Evolutionary conservation across 495 filamentous ascomycete genomes (phyloP).

Genomic region (Aspergillus leporis): DNA sequence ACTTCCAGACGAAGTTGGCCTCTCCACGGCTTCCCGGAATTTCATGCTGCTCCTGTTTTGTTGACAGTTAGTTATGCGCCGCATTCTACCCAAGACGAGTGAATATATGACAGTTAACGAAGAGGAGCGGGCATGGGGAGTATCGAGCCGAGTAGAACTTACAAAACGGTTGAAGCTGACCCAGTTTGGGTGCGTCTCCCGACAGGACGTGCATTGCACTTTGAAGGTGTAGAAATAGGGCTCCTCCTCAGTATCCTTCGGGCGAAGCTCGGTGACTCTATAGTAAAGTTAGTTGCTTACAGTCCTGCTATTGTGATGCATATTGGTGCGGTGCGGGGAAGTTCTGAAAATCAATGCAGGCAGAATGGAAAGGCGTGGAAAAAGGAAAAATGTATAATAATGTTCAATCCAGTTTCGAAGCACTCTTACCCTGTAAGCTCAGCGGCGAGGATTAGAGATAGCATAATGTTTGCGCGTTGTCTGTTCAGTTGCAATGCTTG

Average conservation of each 20-base stretch:
- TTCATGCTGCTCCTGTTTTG: constrained; percentile 72
- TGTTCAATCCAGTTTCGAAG: background rate
- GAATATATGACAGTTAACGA: background rate
- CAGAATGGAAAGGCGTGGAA: constrained; percentile 4
- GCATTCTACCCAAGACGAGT: background rate
- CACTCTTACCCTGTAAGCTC: constrained; percentile 69
- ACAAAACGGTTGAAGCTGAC: constrained; percentile 89
- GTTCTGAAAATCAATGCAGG: constrained; percentile 7
- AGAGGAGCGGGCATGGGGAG: too few species aligned
- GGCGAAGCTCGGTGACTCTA: constrained; percentile 87
- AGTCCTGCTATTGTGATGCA: constrained; percentile 6
- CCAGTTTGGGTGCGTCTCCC: constrained; percentile 85
- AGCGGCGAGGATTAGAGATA: constrained; percentile 74
- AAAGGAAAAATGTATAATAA: background rate
- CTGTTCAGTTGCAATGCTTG: constrained; percentile 3
- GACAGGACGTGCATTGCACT: constrained; percentile 93
- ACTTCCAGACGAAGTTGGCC: constrained; percentile 98
- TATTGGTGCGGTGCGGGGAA: constrained; percentile 15
- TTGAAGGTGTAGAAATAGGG: constrained; percentile 96
- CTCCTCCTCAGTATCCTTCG: constrained; percentile 73
- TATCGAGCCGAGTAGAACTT: constrained; percentile 32
- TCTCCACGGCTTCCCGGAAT: constrained; percentile 89
- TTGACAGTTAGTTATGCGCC: background rate
- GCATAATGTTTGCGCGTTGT: constrained; percentile 55
- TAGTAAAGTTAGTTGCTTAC: constrained; percentile 9